Conservation (phyloP, 768 basidiomycete genomes). For the Kwoniella dejecticola region DNA sequence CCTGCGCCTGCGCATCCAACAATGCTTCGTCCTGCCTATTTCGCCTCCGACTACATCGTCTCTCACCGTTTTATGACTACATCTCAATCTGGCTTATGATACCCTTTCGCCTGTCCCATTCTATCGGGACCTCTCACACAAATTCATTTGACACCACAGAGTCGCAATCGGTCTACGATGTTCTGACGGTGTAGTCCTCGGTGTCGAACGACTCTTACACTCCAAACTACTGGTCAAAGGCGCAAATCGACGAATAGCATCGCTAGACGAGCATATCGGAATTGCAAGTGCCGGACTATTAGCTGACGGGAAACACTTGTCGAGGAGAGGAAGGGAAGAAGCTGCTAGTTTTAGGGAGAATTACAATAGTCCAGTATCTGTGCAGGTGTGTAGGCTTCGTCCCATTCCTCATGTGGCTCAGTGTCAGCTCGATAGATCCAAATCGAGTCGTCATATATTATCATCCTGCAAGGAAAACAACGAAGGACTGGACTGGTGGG, state of each 20-base stretch:
- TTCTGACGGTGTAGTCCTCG: conserved; percentile 90
- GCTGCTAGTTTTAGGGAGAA: conserved; percentile 70
- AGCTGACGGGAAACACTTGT: conserved; percentile 87
- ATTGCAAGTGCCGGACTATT: conserved; percentile 89
- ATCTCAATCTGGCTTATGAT: no score
- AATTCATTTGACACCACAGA: conserved; percentile 57
- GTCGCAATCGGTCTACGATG: conserved; percentile 95
- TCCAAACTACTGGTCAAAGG: conserved; percentile 93
- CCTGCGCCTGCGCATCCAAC: no score
- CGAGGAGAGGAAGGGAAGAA: conserved; percentile 81
- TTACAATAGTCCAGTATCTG: conserved; percentile 72
- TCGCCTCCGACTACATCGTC: no score
- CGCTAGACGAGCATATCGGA: conserved; percentile 89
- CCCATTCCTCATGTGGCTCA: not conserved
- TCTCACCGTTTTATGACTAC: no score
- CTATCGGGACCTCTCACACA: not conserved
- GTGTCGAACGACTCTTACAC: conserved; percentile 96
- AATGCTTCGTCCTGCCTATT: no score
- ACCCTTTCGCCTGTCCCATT: not conserved
- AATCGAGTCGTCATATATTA: no score
- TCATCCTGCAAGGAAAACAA: no score
- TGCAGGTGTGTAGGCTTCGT: conserved; percentile 65
- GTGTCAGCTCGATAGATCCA: not conserved
- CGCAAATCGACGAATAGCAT: conserved; percentile 89
- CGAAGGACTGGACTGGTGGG: no score